Percentiles rank a stretch among this genome's conserved stretches.
Conservation (phyloP, 2,329 filamentous ascomycete genomes). For the Fusarium floridanum region DNA sequence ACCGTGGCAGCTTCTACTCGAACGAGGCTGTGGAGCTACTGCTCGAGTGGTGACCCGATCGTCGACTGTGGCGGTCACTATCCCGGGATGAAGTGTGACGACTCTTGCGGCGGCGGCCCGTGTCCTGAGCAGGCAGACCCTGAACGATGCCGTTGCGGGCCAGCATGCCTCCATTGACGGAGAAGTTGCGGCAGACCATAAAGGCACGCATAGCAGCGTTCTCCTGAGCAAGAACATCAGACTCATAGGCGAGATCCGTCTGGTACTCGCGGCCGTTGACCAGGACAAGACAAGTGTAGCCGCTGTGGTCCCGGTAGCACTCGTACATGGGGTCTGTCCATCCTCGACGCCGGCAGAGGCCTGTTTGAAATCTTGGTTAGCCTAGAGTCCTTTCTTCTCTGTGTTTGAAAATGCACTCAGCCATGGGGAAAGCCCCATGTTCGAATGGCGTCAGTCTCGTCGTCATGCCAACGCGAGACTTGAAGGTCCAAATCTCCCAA, state of each 20-base stretch:
- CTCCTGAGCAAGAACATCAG: slow-evolving; percentile 86
- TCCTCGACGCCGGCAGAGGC: slow-evolving; percentile 92
- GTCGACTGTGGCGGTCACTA: slow-evolving; percentile 60
- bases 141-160: slow-evolving; percentile 77
- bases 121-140: slow-evolving; percentile 70
- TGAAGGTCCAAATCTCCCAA: background rate
- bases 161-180: slow-evolving; percentile 93
- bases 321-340: slow-evolving; percentile 94
- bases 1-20: slow-evolving; percentile 56
- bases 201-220: slow-evolving; percentile 96
- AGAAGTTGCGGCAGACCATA: slow-evolving; percentile 98
- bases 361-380: slow-evolving; percentile 65
- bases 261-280: slow-evolving; percentile 98
- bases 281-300: slow-evolving; percentile 90
- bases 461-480: background rate
- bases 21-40: slow-evolving; percentile 73
- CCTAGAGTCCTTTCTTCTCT: slow-evolving; percentile 24
- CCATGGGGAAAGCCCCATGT: background rate
- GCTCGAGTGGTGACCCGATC: slow-evolving; percentile 71
- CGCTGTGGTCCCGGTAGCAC: slow-evolving; percentile 78
- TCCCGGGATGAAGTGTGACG: slow-evolving; percentile 64
- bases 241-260: slow-evolving; percentile 87
- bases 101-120: slow-evolving; percentile 64
- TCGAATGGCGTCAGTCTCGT: background rate
- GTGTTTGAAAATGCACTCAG: background rate